phyloP scores from a whole-genome alignment of 192 early-diverging fungal genomes.

The Oehlia diaphana region DNA sequence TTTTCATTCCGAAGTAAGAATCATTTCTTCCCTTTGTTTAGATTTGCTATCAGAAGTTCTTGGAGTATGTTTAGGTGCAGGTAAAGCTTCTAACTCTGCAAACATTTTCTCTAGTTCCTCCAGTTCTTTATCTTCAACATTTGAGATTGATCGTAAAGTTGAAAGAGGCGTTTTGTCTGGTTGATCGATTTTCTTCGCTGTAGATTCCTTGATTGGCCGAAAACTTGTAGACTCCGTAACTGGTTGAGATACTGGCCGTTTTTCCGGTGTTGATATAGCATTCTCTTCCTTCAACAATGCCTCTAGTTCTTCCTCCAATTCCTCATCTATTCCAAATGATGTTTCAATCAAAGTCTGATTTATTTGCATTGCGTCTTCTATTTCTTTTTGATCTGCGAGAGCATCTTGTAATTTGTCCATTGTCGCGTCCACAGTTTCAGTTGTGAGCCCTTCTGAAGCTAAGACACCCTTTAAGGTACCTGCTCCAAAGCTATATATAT shows the following conservation, averaged over 20 bases:
- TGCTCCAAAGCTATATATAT: conserved; percentile 61
- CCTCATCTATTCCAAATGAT: conserved; percentile 17
- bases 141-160: no score
- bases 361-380: conserved; percentile 57
- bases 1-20: no score
- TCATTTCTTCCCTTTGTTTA: neutral
- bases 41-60: neutral
- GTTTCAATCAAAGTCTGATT: conserved; percentile 31
- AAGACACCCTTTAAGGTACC: conserved; percentile 54
- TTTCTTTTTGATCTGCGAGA: conserved; percentile 61
- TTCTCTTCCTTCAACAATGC: neutral
- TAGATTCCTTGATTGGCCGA: neutral
- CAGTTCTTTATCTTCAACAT: neutral
- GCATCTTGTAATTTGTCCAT: conserved; percentile 62
- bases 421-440: conserved; percentile 54
- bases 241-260: neutral
- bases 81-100: neutral
- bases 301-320: conserved; percentile 30
- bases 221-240: neutral
- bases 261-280: neutral
- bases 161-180: no score
- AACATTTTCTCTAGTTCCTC: neutral
- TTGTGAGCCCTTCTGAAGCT: conserved; percentile 39
- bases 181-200: neutral
- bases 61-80: neutral